A percentile compares a stretch with the other conserved stretches of the same genome.
Evolutionary conservation across 2,329 filamentous ascomycete genomes (phyloP).

Genomic region (Phialophora chinensis): DNA sequence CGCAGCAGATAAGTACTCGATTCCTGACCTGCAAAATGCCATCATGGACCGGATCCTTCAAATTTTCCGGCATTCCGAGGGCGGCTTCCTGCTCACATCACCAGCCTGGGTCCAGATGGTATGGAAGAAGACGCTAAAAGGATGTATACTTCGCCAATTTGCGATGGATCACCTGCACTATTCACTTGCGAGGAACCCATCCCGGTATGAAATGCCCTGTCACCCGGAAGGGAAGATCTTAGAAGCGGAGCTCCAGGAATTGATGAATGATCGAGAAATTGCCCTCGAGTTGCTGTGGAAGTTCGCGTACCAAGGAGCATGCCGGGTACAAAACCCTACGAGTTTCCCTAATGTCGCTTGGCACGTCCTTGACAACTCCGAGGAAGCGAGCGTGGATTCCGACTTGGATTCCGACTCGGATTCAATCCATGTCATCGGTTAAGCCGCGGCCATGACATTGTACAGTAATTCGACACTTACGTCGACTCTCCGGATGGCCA

Average conservation of each 20-base stretch:
- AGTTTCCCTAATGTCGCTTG: too few relatives aligned
- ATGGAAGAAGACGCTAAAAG: neutral
- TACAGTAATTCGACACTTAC: too few relatives aligned
- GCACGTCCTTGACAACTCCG: too few relatives aligned
- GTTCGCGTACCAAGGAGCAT: neutral
- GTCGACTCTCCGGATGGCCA: too few relatives aligned
- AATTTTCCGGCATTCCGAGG: neutral
- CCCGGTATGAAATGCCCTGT: neutral
- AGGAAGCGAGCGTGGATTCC: too few relatives aligned
- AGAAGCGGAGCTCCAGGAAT: neutral
- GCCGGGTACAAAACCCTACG: too few relatives aligned
- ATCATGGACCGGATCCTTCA: neutral
- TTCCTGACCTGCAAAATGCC: neutral
- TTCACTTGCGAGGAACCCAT: neutral
- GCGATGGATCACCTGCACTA: neutral
- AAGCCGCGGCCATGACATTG: too few relatives aligned
- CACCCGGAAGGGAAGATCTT: neutral
- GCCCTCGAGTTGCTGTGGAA: neutral
- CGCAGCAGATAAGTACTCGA: constrained; percentile 2
- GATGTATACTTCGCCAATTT: neutral
- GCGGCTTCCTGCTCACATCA: neutral
- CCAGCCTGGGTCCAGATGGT: neutral
- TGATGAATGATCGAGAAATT: neutral
- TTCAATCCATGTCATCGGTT: too few relatives aligned
- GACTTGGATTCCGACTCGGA: too few relatives aligned